These are phyloP conservation scores for Fusarium coicis DNA, from an alignment of 2,329 filamentous ascomycete genomes.

Conservation along the genomic window DNA sequence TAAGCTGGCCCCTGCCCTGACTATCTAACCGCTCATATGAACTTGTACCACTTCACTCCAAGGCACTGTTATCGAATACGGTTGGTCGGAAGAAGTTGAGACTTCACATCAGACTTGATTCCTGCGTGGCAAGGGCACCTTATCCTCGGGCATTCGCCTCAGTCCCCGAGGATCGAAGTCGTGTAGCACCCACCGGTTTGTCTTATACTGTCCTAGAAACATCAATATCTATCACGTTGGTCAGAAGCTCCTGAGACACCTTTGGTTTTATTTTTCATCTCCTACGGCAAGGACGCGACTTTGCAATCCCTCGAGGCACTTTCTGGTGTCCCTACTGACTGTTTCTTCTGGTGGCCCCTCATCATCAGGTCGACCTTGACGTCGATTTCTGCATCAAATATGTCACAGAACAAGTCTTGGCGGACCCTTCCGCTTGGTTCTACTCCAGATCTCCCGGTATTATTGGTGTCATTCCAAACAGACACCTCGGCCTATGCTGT, in stretches of 20 bases:
- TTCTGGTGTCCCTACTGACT: neutral
- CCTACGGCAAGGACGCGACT: neutral
- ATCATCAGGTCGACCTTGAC: neutral
- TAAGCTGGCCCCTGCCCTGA: constrained; percentile 5
- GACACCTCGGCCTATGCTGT: constrained; percentile 68
- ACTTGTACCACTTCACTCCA: constrained; percentile 26
- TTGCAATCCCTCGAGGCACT: neutral
- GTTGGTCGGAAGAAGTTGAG: constrained; percentile 11
- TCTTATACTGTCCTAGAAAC: neutral
- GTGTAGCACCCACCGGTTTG: neutral
- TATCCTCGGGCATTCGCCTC: neutral
- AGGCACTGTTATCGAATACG: neutral
- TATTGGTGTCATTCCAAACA: constrained; percentile 72
- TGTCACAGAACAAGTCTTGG: constrained; percentile 56
- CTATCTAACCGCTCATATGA: constrained; percentile 24
- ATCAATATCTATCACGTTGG: neutral
- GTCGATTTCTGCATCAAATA: constrained; percentile 23
- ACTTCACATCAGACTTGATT: neutral
- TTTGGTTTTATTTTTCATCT: neutral
- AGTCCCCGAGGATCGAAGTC: neutral
- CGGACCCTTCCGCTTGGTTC: constrained; percentile 57
- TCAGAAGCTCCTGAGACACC: neutral
- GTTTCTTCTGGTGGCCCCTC: neutral
- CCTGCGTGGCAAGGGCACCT: constrained; percentile 4
- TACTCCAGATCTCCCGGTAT: constrained; percentile 61